Base-by-base conservation (phyloP, 163 green algal species). In the Chlamydomonas reinhardtii region DNA sequence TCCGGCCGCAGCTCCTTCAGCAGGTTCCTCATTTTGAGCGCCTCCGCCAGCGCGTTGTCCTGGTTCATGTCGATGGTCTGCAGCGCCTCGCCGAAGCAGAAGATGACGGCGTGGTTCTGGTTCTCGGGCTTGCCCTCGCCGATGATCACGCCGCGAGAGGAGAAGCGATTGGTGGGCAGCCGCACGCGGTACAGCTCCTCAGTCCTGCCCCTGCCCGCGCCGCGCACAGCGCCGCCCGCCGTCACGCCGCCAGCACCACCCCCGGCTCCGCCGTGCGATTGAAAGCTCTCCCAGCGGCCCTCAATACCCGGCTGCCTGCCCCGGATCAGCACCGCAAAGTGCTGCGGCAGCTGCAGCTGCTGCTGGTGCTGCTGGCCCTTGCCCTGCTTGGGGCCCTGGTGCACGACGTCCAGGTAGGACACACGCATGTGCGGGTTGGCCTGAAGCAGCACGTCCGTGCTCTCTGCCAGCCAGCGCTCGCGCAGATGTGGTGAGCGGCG, bases 91-190 rank as follows among this genome's bases (percentile, higher is more conserved):
- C 20, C 69, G 78, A 88, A 88, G 43, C 83, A 78, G 48, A 92
- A 75, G 73, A 90, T 92, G 29, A 90, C 56, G 12, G 85, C 94
- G 87, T 98, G 96, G 39, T 91, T 91, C 59, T 98, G 87, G 90
- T 98, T 98, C 93, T 98, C 95, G 8, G 95, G 96, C 88, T 98
- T 98, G 80, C 96, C 96, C 89, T 98, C 96, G 8, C 96, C 96
- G 37, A 98, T 91, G 61, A 98, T 94, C 20, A 96, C 87, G 61
- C 93, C 85, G 96, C 94, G 88, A 95, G 94, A 89, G 98, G 96
- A 31, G 59, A 31, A 66, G 59, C 59, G 59, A 22, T 66, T 66
- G 59, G 22, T 31, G 24, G 62, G 62, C 27, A 70, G 62, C 6
- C 62, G 62, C 62, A 70, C 62, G 27, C 62, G 62, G 62, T 70